Base-by-base conservation (phyloP, 139 green algal genomes). In the Auxenochlorella pyrenoidosa region DNA sequence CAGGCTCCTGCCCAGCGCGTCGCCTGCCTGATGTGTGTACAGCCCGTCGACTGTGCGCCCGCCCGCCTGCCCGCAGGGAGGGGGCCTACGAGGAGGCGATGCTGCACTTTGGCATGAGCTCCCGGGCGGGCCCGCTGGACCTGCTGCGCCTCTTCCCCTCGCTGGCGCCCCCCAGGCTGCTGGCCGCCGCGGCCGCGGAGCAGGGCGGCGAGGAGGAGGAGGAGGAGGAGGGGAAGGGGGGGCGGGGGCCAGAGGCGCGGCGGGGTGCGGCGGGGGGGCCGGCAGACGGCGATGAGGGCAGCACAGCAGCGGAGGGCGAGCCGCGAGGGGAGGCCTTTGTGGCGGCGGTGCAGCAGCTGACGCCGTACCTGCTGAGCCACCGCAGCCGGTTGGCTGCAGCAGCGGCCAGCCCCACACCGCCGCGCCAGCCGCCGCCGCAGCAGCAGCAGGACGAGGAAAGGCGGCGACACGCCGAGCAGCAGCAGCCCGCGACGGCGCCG, bases 291-390 rank as follows among this genome's bases (percentile, higher is more conserved):
- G 18, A 8, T 4, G 66, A 18, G 22, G 41, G 40, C 63, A 40
- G 32, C 44, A 15, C 38, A 51, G 26, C 59, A 3, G n/a, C n/a
- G n/a, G n/a, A n/a, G n/a, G 12, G 73, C 10, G 91, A 93, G 83
- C 92, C 92, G 3, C 72, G n/a, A 0, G 91, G 87, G 0, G 85
- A 89, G 0, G 90, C 79, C 12, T 91, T 86, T 58, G 72, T 60
- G 5, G 47, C 84, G n/a, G 92, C 94, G 5, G 88, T 94, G 12
- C 87, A 82, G 8, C 79, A 89, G 44, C 80, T 97, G 70, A 89
- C 96, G 60, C 95, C 95, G 2, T 96, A 97, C 89, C 88, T 98
- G 75, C 84, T 96, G 5, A 94, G 92, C 75, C 90, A 96, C 82
- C 90, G 95, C 77, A 96, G 91, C 22, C 88, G 95, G 38, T 85